Evolutionary conservation across 768 basidiomycete species (phyloP).

Genomic region (Pulveroboletus frians): DNA sequence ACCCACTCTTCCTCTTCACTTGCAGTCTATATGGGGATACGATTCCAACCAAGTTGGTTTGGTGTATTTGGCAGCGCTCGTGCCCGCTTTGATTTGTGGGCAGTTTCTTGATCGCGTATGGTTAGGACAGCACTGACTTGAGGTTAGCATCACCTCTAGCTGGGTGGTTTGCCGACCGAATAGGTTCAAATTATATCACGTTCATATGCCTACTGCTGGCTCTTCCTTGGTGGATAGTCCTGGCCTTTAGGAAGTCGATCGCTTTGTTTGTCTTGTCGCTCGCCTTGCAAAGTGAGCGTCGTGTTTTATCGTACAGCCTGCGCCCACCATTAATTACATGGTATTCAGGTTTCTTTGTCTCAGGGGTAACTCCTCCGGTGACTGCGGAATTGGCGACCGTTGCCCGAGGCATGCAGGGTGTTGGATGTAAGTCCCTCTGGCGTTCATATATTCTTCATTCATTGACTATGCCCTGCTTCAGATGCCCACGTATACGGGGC

Average conservation of each 20-base stretch:
- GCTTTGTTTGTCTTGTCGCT: constrained; percentile 34
- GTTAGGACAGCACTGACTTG: neutral
- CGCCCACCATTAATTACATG: neutral
- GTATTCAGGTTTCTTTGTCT: constrained; percentile 53
- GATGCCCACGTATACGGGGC: constrained; percentile 73
- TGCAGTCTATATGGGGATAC: constrained; percentile 46
- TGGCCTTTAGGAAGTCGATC: constrained; percentile 52
- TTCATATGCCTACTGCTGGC: constrained; percentile 43
- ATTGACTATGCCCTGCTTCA: constrained; percentile 22
- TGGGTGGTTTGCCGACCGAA: constrained; percentile 54
- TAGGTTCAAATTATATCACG: constrained; percentile 54
- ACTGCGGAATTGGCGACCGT: constrained; percentile 65
- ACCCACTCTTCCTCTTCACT: constrained; percentile 52
- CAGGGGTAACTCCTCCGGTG: constrained; percentile 55
- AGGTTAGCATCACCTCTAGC: constrained; percentile 49
- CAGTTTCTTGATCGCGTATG: neutral
- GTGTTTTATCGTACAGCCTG: neutral
- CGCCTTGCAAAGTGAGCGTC: constrained; percentile 49
- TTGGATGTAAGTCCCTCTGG: constrained; percentile 54
- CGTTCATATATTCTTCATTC: neutral
- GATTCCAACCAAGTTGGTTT: constrained; percentile 52
- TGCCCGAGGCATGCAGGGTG: constrained; percentile 49
- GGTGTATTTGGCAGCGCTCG: constrained; percentile 59
- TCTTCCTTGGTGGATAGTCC: constrained; percentile 59
- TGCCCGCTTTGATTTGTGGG: constrained; percentile 64